Base-by-base conservation (phyloP, 768 basidiomycete species). In the Boletus subcaerulescens region DNA sequence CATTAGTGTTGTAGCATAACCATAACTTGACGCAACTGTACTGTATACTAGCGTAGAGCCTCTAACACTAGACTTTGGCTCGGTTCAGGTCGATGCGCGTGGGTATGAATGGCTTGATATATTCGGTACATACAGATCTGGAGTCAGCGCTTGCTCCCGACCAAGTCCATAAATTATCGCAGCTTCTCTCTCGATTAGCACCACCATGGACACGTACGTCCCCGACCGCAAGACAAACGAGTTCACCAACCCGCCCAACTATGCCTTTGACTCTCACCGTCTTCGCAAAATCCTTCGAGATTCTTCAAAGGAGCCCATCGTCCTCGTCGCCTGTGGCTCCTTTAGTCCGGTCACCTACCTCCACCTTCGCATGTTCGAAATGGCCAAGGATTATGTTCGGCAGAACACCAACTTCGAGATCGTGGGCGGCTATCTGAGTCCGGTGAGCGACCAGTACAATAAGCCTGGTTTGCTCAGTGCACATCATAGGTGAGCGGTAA, bases 281-380 rank as follows among this genome's bases (percentile, higher is more conserved):
- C 81, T 91, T 45, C 65, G 73, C 53, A 75, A 73, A 33, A 75
- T 74, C 48, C 81, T 89, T 41, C 81, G 77, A 20, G 80, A 88
- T 65, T 67, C 84, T 9, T 74, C 71, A 20, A 91, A 88, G 73
- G 86, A 86, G 9, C 96, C 93, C n/a, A 75, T 97, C 61, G 91
- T 94, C 52, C 86, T 97, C 58, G 93, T 99, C 56, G 97, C 93
- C 44, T 99, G 97, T 67, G 97, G 96, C 29, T 96, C 93, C 52
- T 98, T 98, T 83, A 95, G 92, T 64, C 96, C 96, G 12, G 89
- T 97, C 58, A 97, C 95, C n/a, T 96, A 94, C 67, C 88, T 96
- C 48, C 94, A 97, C 67, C 83, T 98, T 58, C 91, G 97, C 61
- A 98, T 99, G 94, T 99, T 98, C 73, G 97, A 98, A 71, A 98